Evolutionary conservation across 2,329 filamentous ascomycete species (phyloP).

Genomic region (Lachnellula subtilissima): DNA sequence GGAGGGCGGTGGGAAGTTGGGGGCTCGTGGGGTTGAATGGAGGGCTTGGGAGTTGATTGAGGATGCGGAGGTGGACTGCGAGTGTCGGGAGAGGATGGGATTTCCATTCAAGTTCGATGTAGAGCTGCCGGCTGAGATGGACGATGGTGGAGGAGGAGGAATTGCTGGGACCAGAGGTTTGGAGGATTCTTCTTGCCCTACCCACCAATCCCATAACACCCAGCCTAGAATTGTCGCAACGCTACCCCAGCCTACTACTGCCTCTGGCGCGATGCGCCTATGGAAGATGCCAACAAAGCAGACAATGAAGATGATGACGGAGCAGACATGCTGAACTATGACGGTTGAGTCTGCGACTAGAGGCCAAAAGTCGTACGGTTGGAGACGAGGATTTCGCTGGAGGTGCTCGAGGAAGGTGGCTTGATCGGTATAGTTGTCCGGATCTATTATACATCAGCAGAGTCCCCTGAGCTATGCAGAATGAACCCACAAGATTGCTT

Average conservation of each 20-base stretch:
- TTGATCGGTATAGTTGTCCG: slow-evolving; percentile 98
- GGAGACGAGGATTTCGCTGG: slow-evolving; percentile 86
- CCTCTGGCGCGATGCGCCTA: slow-evolving; percentile 81
- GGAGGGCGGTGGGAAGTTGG: slow-evolving; percentile 29
- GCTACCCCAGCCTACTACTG: slow-evolving; percentile 80
- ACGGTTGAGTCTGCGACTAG: slow-evolving; percentile 92
- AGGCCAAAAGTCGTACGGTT: slow-evolving; percentile 98
- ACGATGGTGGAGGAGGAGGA: slow-evolving; percentile 27
- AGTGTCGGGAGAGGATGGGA: slow-evolving; percentile 34
- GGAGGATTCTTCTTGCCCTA: slow-evolving; percentile 59
- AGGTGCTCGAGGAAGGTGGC: slow-evolving; percentile 94
- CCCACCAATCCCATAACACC: slow-evolving; percentile 89
- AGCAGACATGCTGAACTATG: slow-evolving; percentile 94
- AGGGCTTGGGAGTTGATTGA: slow-evolving; percentile 45
- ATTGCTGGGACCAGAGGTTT: slow-evolving; percentile 14
- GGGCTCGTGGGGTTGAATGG: slow-evolving; percentile 18
- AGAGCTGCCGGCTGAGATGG: slow-evolving; percentile 27
- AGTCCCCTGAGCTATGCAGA: neutral
- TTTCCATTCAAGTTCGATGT: slow-evolving; percentile 20
- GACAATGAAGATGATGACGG: slow-evolving; percentile 88
- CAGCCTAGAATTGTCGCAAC: slow-evolving; percentile 80
- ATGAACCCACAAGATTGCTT: slow-evolving; percentile 75
- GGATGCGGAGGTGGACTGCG: slow-evolving; percentile 49
- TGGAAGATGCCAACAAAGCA: slow-evolving; percentile 90
- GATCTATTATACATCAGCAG: slow-evolving; percentile 53